Percentiles rank a stretch among this genome's conserved stretches.
Evolutionary conservation across 306 rosid species (phyloP).

Genomic region (Oxytropis ochrocephala): DNA sequence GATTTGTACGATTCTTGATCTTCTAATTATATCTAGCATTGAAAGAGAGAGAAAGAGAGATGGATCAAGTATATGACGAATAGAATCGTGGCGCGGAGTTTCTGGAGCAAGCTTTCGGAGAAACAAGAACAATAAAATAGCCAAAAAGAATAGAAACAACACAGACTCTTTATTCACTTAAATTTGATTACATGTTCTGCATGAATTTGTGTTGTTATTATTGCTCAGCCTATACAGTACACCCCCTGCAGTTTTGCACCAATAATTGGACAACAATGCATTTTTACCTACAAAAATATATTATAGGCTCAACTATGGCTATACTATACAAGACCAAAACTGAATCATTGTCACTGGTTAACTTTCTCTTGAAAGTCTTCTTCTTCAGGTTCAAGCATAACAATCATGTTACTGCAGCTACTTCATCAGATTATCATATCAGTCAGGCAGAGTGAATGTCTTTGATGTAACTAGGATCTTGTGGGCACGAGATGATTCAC

Average conservation of each 20-base stretch:
- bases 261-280: conserved; percentile 1
- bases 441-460: conserved; percentile 52
- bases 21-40: not conserved
- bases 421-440: conserved; percentile 41
- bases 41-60: not conserved
- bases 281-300: conserved; percentile 1
- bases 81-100: not conserved
- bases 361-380: not conserved
- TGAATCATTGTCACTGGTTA: not conserved
- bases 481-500: conserved; percentile 41
- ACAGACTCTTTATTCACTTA: conserved; percentile 22
- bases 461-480: conserved; percentile 48
- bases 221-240: conserved; percentile 1
- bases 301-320: conserved; percentile 20
- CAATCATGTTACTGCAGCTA: conserved; percentile 31
- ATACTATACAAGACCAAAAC: conserved; percentile 1
- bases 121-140: conserved; percentile 1
- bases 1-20: not conserved
- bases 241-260: conserved; percentile 8
- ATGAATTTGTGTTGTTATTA: conserved; percentile 13
- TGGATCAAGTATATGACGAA: not conserved
- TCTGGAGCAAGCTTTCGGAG: not conserved
- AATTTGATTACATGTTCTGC: conserved; percentile 11
- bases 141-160: not conserved
- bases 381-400: conserved; percentile 8